Evolutionary conservation across 1,284 basidiomycete genomes (phyloP), one percentile per base, ranked within the genome.

Genomic region (Phylloporus sp.): DNA sequence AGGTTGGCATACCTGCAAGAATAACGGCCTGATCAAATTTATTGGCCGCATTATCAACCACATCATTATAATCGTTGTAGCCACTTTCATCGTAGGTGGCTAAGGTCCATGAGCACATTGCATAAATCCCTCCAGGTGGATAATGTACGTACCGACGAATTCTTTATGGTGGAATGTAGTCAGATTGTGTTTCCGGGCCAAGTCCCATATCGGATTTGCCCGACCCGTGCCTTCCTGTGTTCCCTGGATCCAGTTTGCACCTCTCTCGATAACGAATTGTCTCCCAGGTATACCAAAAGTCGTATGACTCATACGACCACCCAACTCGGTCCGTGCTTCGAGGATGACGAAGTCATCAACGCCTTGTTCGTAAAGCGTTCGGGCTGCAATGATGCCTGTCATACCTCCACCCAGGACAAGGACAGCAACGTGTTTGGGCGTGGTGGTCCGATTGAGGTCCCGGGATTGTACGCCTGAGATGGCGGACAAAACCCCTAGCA

Each of bases 191-290:
- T n/a, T n/a, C n/a, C n/a, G n/a, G n/a, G n/a, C n/a, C n/a, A n/a
- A n/a, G n/a, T n/a, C n/a, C n/a, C n/a, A 83, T 20, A 90, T 85
- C 3, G 88, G 89, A 71, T 90, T 90, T 15, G 78, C 77, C 40
- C 79, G 77, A 22, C 86, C 86, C 53, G 77, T 69, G 10, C 76
- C 81, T 6, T 76, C 69, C 63, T 86, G 84, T 2, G 86, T 86
- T 7, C 89, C 89, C 69, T 91, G 88, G 34, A 91, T 81, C 89
- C 90, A 91, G 68, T 90, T 90, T 18, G 88, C 82, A 29, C 89
- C 89, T 3, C 83, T 73, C 71, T 91, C 90, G 47, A 91, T 74
- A 2, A 79, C 81, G 52, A 79, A 77, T 26, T 79, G 65, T 46
- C 74, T 73, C 13, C 72, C 76, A 18, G 73, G 46, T 4, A 65